A percentile compares a stretch with the other conserved stretches of the same genome.
Conservation (phyloP, 495 filamentous ascomycete species). For the Neurospora terricola region DNA sequence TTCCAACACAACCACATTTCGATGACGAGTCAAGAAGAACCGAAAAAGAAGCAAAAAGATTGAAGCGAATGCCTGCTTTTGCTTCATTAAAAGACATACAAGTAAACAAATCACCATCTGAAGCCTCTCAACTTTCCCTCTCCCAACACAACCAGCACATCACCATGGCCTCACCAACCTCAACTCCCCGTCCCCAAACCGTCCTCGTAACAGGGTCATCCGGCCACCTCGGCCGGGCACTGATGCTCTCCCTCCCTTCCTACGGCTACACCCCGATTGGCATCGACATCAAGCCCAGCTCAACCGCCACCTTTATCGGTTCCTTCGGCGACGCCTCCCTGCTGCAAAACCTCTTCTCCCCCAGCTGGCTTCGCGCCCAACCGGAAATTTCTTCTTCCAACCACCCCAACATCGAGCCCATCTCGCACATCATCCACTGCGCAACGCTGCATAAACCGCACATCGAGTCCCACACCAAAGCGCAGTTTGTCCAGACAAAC, state of each 20-base stretch:
- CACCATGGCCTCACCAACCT: neutral
- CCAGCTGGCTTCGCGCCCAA: neutral
- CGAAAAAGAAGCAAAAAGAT: neutral
- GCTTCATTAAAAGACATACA: neutral
- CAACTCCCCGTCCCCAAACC: neutral
- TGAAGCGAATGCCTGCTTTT: neutral
- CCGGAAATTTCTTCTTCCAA: neutral
- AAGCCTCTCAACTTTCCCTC: neutral
- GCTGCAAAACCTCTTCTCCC: slow-evolving; percentile 11
- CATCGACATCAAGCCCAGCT: slow-evolving; percentile 18
- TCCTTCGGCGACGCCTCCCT: slow-evolving; percentile 12
- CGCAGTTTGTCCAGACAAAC: slow-evolving; percentile 20
- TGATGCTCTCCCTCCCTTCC: slow-evolving; percentile 16
- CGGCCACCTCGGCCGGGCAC: slow-evolving; percentile 22
- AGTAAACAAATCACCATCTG: neutral
- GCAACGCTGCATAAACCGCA: slow-evolving; percentile 26
- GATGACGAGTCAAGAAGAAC: neutral
- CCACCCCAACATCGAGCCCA: slow-evolving; percentile 1
- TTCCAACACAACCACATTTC: neutral
- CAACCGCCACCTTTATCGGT: slow-evolving; percentile 12
- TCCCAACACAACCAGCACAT: neutral
- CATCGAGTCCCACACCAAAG: slow-evolving; percentile 14
- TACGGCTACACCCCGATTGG: slow-evolving; percentile 17
- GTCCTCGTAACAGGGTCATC: slow-evolving; percentile 25
- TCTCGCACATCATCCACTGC: slow-evolving; percentile 19